These are phyloP conservation scores for Oemleria cerasiformis DNA, from an alignment of 306 rosid genomes.

Conservation along the genomic window DNA sequence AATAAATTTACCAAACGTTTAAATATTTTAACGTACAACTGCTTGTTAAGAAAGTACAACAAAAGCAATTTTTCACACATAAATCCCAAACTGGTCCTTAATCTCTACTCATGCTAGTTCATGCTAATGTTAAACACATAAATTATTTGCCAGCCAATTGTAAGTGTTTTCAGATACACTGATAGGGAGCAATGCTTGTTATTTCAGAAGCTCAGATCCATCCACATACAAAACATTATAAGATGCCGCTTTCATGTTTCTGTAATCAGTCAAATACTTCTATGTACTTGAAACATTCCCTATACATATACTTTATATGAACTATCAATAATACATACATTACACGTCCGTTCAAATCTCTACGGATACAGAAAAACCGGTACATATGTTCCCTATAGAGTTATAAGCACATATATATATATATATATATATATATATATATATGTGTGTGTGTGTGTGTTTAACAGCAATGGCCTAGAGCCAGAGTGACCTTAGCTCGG, in stretches of 20 bases:
- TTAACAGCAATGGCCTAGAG: background rate
- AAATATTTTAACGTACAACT: too few relatives aligned
- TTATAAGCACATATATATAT: background rate
- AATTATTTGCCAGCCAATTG: background rate
- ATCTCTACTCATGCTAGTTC: too few relatives aligned
- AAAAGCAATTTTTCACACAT: too few relatives aligned
- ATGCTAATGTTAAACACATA: too few relatives aligned
- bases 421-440: background rate
- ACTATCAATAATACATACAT: background rate
- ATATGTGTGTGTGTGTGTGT: too few relatives aligned
- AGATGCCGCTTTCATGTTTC: background rate
- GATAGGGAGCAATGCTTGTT: background rate
- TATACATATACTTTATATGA: background rate
- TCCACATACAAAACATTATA: background rate
- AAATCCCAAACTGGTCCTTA: too few relatives aligned
- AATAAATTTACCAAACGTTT: too few relatives aligned
- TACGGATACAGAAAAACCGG: background rate
- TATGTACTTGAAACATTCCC: slow-evolving; percentile 1
- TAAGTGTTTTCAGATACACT: background rate
- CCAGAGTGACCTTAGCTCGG: slow-evolving; percentile 37
- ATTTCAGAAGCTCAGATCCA: background rate
- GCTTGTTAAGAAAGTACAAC: too few relatives aligned
- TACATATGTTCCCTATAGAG: background rate
- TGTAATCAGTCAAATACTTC: background rate
- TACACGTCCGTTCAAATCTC: background rate